Base-by-base conservation (phyloP, 768 basidiomycete genomes). In the Nevesoporus exiguus region DNA sequence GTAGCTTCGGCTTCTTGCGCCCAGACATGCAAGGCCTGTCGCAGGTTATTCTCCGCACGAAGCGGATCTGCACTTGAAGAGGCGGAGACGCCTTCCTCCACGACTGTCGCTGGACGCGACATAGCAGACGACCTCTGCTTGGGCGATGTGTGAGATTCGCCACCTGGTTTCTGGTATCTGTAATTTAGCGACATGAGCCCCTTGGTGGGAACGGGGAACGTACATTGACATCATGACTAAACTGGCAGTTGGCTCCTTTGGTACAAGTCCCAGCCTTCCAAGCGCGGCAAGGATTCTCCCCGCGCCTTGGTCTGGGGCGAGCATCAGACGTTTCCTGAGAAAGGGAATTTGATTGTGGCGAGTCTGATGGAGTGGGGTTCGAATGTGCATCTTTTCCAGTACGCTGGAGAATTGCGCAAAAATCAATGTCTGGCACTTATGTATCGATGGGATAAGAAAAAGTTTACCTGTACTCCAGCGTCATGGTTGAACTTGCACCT, bases 251-350 rank as follows among this genome's bases (percentile, higher is more conserved):
- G 8, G 64, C 51, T 17, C 75, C 75, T 55, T 61, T 71, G 49
- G 60, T 52, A 61, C 77, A 77, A 8, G 62, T 65, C 40, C 76
- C 75, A 48, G 64, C 65, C 45, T 66, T 74, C 76, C 74, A 74
- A 47, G 66, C 60, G 30, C 54, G 62, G 58, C 69, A 71, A 45
- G 61, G 60, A 1, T 13, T 50, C 17, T 57, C 58, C 42, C 54
- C 56, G 46, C 51, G 56, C 56, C 64, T 69, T 57, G 62, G 40
- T 57, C 60, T 60, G 55, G 55, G 61, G 8, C 56, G 53, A 42
- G 52, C 48, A 57, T 51, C 59, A 57, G 62, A 60, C 51, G 50
- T 3, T 13, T 49, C 47, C 5, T 46, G 45, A 17, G 54, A 34
- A 39, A 48, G n/a, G 15, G 37, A 19, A 19, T 10, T 49, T 17